These are phyloP conservation scores for Penstemon eatonii DNA, from an alignment of 257 asterid genomes.

Conservation along the genomic window DNA sequence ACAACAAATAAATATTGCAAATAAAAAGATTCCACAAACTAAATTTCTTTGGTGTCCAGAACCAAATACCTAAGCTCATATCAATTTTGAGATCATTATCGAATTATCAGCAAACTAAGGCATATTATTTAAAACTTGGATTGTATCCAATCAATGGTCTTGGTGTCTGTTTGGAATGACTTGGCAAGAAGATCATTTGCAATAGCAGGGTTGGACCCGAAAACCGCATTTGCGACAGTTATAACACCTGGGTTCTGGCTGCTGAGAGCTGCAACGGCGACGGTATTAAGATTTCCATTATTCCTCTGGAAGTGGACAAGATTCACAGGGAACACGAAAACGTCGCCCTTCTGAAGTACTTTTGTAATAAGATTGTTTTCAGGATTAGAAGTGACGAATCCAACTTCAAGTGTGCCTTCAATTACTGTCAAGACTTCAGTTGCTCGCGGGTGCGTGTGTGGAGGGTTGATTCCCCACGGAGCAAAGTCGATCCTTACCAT, in stretches of 20 bases:
- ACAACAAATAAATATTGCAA: too few species aligned
- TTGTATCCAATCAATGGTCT: slow-evolving; percentile 30
- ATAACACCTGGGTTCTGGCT: slow-evolving; percentile 48
- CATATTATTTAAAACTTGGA: slow-evolving; percentile 31
- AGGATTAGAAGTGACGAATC: slow-evolving; percentile 48
- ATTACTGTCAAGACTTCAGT: slow-evolving; percentile 40
- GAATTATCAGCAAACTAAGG: too few species aligned
- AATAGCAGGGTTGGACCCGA: slow-evolving; percentile 42
- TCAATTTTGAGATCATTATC: too few species aligned
- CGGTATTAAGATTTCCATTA: slow-evolving; percentile 23
- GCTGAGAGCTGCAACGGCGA: slow-evolving; percentile 41
- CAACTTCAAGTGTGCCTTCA: slow-evolving; percentile 36
- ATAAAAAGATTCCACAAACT: too few species aligned
- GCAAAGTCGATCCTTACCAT: slow-evolving; percentile 43
- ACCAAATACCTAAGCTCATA: too few species aligned
- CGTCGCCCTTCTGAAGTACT: slow-evolving; percentile 36
- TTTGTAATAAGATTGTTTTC: slow-evolving; percentile 34
- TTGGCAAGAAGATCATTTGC: slow-evolving; percentile 43
- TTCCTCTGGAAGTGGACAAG: slow-evolving; percentile 49
- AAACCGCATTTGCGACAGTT: slow-evolving; percentile 36
- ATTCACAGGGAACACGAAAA: slow-evolving; percentile 45
- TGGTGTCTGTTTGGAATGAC: slow-evolving; percentile 38
- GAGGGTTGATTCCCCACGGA: slow-evolving; percentile 40
- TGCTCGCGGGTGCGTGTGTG: slow-evolving; percentile 51
- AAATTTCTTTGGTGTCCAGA: too few species aligned